A percentile compares a stretch with the other conserved stretches of the same genome.
Conservation (phyloP, 2,329 filamentous ascomycete species). For the Neurospora sp. region DNA sequence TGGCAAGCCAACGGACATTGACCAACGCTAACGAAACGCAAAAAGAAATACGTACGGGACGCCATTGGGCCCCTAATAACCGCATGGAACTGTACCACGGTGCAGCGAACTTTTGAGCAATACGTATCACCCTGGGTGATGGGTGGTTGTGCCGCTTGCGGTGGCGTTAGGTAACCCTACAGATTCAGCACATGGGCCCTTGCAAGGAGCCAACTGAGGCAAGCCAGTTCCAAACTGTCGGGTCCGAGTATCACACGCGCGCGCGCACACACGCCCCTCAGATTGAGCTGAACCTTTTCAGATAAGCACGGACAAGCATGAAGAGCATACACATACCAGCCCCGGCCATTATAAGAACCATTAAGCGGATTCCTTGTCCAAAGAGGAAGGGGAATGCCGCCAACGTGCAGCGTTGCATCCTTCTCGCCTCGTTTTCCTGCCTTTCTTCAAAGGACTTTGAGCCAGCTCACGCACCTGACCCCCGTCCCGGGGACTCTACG, state of each 20-base stretch:
- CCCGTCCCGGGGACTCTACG: neutral
- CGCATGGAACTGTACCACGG: neutral
- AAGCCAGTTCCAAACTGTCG: constrained; percentile 16
- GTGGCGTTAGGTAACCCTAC: neutral
- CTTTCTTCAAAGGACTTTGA: neutral
- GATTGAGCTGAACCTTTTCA: neutral
- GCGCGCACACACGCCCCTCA: neutral
- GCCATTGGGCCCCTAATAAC: neutral
- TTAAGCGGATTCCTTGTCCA: neutral
- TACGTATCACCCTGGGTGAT: neutral
- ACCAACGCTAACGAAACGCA: neutral
- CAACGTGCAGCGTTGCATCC: neutral
- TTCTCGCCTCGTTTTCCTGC: neutral
- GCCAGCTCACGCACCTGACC: neutral
- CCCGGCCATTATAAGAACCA: neutral
- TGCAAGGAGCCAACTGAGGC: constrained; percentile 1
- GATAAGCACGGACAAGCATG: neutral
- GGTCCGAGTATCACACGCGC: constrained; percentile 5
- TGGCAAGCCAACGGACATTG: neutral
- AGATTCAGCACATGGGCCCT: neutral
- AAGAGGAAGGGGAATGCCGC: neutral
- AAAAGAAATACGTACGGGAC: neutral
- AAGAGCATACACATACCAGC: neutral
- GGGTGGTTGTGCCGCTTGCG: neutral
- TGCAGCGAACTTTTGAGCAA: neutral